phyloP scores from a whole-genome alignment of 1,284 basidiomycete genomes.

The Trichosporon coremiiforme region DNA sequence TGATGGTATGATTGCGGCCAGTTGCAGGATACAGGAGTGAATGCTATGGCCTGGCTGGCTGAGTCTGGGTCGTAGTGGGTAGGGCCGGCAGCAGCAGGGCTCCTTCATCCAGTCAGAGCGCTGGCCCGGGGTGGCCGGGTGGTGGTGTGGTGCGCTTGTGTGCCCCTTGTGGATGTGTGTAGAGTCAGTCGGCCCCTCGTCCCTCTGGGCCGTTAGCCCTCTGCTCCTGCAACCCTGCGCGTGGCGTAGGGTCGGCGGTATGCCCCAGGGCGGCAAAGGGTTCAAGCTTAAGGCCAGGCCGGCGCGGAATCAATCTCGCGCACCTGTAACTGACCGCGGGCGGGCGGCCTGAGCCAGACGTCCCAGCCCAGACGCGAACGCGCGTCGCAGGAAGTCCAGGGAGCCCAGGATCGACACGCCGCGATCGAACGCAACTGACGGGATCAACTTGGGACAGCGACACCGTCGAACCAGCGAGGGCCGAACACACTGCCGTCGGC shows the following conservation, averaged over 20 bases:
- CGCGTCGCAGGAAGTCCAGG: neutral
- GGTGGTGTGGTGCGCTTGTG: neutral
- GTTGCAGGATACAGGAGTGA: neutral
- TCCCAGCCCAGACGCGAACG: neutral
- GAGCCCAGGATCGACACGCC: constrained; percentile 6
- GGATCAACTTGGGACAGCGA: neutral
- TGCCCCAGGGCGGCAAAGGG: constrained; percentile 7
- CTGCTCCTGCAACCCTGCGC: neutral
- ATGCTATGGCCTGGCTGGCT: neutral
- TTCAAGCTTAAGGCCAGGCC: constrained; percentile 10
- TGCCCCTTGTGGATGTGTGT: too few species aligned
- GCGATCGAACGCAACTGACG: constrained; percentile 15
- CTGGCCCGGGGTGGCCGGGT: too few species aligned
- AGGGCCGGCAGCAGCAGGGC: neutral
- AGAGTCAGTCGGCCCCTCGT: too few species aligned
- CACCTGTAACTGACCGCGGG: neutral
- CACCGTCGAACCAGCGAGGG: neutral
- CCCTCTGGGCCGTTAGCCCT: neutral
- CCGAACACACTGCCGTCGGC: too few species aligned
- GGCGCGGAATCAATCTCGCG: constrained; percentile 13
- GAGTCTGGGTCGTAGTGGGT: constrained; percentile 1
- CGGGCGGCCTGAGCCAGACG: neutral
- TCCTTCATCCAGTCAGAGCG: constrained; percentile 2
- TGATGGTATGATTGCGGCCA: neutral
- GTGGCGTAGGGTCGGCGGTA: neutral